Percentiles rank a stretch among this genome's conserved stretches.
Evolutionary conservation across 169 alveolate genomes (phyloP).

Genomic region (Plasmodium yoelii): DNA sequence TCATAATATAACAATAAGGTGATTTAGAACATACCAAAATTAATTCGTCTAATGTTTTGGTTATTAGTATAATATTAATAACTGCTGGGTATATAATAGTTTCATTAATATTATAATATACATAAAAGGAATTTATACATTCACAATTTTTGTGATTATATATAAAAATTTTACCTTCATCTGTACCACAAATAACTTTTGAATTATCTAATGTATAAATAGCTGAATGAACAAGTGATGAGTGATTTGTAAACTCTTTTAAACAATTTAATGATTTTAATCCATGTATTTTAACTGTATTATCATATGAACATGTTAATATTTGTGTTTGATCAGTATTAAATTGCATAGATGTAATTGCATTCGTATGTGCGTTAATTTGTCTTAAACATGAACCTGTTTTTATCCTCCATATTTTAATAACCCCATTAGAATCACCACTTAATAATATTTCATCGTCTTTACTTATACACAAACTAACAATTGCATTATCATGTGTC

Average conservation of each 20-base stretch:
- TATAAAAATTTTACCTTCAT: conserved; percentile 84
- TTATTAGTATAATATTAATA: conserved; percentile 34
- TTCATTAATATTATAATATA: conserved; percentile 74
- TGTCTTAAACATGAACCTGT: conserved; percentile 81
- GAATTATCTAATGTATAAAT: conserved; percentile 81
- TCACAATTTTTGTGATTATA: conserved; percentile 84
- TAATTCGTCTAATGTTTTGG: conserved; percentile 78
- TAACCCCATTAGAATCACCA: conserved; percentile 88
- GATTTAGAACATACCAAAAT: conserved; percentile 83
- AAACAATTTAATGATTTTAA: conserved; percentile 83
- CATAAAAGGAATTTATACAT: conserved; percentile 81
- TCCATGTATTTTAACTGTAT: conserved; percentile 85
- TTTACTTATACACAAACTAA: conserved; percentile 87
- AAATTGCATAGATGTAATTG: conserved; percentile 87
- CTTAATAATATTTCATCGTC: conserved; percentile 90
- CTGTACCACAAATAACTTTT: conserved; percentile 84
- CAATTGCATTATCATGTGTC: conserved; percentile 88
- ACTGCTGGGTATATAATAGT: conserved; percentile 41
- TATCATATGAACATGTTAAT: conserved; percentile 88
- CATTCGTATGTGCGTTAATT: conserved; percentile 77
- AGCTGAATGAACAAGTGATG: conserved; percentile 81
- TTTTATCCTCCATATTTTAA: conserved; percentile 78
- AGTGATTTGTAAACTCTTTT: conserved; percentile 83
- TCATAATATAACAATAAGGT: conserved; percentile 79
- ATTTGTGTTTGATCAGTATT: conserved; percentile 86